These are phyloP conservation scores for Euphorbia schlechtendalii DNA, from an alignment of 441 rosid species.

Conservation along the genomic window DNA sequence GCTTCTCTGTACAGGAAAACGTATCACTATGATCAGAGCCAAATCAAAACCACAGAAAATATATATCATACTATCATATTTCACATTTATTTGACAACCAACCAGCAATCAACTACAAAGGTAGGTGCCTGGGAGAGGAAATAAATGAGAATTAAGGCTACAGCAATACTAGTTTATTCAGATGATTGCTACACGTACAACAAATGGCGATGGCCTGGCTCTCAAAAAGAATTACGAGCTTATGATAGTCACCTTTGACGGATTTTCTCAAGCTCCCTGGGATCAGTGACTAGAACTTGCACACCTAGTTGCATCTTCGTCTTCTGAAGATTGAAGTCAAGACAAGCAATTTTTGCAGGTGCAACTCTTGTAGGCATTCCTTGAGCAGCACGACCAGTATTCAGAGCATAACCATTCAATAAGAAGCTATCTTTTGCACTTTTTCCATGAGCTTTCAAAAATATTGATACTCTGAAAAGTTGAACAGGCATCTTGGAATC, in stretches of 20 bases:
- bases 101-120: neutral
- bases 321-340: slow-evolving; percentile 95
- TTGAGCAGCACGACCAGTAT: slow-evolving; percentile 96
- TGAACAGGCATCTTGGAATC: slow-evolving; percentile 14
- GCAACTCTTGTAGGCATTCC: slow-evolving; percentile 92
- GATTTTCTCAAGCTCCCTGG: slow-evolving; percentile 96
- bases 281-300: slow-evolving; percentile 89
- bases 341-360: slow-evolving; percentile 91
- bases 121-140: neutral
- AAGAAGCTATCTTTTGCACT: slow-evolving; percentile 91
- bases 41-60: no score
- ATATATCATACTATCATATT: no score
- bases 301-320: slow-evolving; percentile 97
- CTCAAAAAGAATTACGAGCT: neutral
- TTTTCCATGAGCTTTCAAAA: slow-evolving; percentile 93
- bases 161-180: neutral
- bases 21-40: slow-evolving; percentile 14
- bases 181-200: neutral
- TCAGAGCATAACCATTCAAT: slow-evolving; percentile 87
- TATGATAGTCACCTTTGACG: slow-evolving; percentile 64
- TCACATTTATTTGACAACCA: neutral
- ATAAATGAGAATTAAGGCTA: neutral
- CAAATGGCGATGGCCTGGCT: neutral
- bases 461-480: slow-evolving; percentile 68
- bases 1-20: slow-evolving; percentile 58